Base-by-base conservation (phyloP, 2,329 filamentous ascomycete species). In the Alternaria longipes region DNA sequence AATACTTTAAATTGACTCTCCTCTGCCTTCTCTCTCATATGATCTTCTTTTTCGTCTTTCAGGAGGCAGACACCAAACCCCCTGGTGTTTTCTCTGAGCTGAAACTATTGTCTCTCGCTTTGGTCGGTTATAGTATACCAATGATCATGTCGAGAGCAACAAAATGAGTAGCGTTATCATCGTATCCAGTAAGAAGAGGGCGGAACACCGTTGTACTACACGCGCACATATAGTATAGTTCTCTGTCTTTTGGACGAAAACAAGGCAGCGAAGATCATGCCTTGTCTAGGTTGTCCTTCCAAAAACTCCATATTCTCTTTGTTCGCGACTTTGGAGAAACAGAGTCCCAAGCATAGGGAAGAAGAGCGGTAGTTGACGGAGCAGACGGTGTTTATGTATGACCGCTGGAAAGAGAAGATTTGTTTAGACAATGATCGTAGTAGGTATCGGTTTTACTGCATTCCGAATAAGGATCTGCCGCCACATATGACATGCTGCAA, bases 391-490 rank as follows among this genome's bases (percentile, higher is more conserved):
- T 38, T 38, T 1, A 38, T 8, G 1, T n/a, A 38, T 38, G 34
- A 38, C 0, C 1, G 16, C 16, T 7, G 34, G 34, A 38, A 9
- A n/a, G 34, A 38, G 16, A 1, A n/a, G 34, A 38, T 18, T 1
- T 38, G 5, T 3, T n/a, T 1, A 0, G 4, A 20, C 8, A 4
- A 40, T 40, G n/a, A 1, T 1, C 0, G 16, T 8, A 18, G 3
- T 1, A 40, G 0, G 8, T 20, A 7, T 34, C 14, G 32, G 1
- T 20, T 40, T 20, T 11, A 4, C 2, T 9, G 7, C 6, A 8
- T n/a, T 1, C 0, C 38, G n/a, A 40, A 0, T 1, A 9, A 4
- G 0, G 3, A 0, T 20, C n/a, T 11, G 8, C 38, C 8, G 8
- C 38, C n/a, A 40, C 38, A 38, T 7, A 16, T 36, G 5, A 14